Percentiles rank a stretch among this genome's conserved stretches.
Conservation (phyloP, 106 monocot species). For the Triglochin maritima region DNA sequence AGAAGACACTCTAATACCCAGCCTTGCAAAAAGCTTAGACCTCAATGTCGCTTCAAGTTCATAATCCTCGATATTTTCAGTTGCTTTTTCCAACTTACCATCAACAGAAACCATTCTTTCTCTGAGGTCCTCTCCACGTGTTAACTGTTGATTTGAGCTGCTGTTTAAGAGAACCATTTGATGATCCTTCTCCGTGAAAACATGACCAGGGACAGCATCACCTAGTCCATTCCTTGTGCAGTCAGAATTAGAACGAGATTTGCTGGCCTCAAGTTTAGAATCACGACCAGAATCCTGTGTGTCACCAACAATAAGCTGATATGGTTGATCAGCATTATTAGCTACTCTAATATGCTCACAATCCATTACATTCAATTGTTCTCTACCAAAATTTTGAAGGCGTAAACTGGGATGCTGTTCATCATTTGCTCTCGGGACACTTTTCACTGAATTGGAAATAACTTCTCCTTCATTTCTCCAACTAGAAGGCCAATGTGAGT, state of each 20-base stretch:
- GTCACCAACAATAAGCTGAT: slow-evolving; percentile 11
- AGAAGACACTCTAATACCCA: slow-evolving; percentile 27
- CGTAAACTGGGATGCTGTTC: slow-evolving; percentile 9
- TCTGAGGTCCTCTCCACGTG: slow-evolving; percentile 5
- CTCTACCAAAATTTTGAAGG: slow-evolving; percentile 5
- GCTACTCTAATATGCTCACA: slow-evolving; percentile 10
- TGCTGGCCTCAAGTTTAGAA: slow-evolving; percentile 28
- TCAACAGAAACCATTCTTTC: slow-evolving; percentile 11
- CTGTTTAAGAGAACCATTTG: not conserved
- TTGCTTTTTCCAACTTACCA: slow-evolving; percentile 18
- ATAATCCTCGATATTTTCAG: slow-evolving; percentile 38
- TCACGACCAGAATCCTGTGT: slow-evolving; percentile 16
- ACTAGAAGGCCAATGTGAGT: slow-evolving; percentile 24
- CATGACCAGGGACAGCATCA: slow-evolving; percentile 2
- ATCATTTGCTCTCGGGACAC: slow-evolving; percentile 10
- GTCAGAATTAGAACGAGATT: slow-evolving; percentile 21
- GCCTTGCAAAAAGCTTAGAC: slow-evolving; percentile 51
- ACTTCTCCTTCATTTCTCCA: slow-evolving; percentile 23
- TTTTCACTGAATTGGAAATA: slow-evolving; percentile 11
- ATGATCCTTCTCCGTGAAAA: slow-evolving; percentile 1
- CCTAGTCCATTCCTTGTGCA: slow-evolving; percentile 7
- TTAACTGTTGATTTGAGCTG: slow-evolving; percentile 13
- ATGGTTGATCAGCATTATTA: slow-evolving; percentile 7
- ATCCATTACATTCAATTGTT: slow-evolving; percentile 13
- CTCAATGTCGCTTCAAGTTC: slow-evolving; percentile 89